Evolutionary conservation across 331 rosid species (phyloP).

Genomic region (Quercus lobata): DNA sequence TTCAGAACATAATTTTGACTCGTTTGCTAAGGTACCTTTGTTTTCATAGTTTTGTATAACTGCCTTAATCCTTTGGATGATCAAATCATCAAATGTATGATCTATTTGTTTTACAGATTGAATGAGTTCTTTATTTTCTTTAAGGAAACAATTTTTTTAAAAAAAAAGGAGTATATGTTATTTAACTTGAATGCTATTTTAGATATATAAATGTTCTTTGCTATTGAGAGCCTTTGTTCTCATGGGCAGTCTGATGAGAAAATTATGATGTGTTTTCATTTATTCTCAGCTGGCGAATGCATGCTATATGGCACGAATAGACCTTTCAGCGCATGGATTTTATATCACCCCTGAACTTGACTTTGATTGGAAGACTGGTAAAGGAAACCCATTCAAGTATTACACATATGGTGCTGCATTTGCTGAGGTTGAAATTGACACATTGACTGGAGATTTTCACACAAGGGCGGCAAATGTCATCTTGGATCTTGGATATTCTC

Average conservation of each 20-base stretch:
- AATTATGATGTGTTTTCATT: constrained; percentile 21
- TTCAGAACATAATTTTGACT: constrained; percentile 52
- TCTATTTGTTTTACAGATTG: background rate
- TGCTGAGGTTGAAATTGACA: constrained; percentile 93
- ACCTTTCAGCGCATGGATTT: constrained; percentile 96
- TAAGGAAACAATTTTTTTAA: background rate
- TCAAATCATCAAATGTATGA: background rate
- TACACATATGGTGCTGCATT: constrained; percentile 95
- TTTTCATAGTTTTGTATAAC: background rate
- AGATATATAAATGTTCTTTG: background rate
- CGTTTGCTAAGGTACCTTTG: constrained; percentile 69
- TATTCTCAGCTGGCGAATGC: constrained; percentile 69
- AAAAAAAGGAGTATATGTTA: background rate
- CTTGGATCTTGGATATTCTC: constrained; percentile 85
- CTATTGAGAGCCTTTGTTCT: constrained; percentile 1
- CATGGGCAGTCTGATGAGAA: constrained; percentile 3
- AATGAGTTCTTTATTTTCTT: background rate
- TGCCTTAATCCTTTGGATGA: background rate
- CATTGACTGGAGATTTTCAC: constrained; percentile 93
- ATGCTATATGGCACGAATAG: constrained; percentile 77
- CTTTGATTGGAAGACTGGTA: constrained; percentile 77
- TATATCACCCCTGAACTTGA: constrained; percentile 76
- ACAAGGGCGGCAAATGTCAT: constrained; percentile 64
- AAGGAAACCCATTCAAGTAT: constrained; percentile 83
- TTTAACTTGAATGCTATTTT: no score